Conservation (phyloP, 2,329 filamentous ascomycete species). For the Ampelomyces quisqualis region DNA sequence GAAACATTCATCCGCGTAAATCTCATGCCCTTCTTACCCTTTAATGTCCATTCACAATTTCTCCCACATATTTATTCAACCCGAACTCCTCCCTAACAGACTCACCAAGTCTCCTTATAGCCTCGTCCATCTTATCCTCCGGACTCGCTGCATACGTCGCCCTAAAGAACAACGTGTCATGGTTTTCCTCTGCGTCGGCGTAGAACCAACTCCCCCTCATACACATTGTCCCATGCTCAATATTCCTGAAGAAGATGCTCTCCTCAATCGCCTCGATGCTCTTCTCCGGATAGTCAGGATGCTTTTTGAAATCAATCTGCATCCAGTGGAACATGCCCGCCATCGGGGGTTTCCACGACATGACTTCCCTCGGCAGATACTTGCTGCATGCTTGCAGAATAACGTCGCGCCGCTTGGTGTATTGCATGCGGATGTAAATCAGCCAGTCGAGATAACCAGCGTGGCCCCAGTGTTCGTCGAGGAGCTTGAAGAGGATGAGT, state of each 20-base stretch:
- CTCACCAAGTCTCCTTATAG: conserved; percentile 65
- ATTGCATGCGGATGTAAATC: conserved; percentile 75
- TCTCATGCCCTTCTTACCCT: no score
- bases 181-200: conserved; percentile 63
- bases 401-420: conserved; percentile 74
- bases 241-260: conserved; percentile 75
- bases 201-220: conserved; percentile 90
- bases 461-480: conserved; percentile 95
- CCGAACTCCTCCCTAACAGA: conserved; percentile 67
- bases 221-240: conserved; percentile 75
- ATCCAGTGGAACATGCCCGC: conserved; percentile 98
- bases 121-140: conserved; percentile 52
- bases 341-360: conserved; percentile 74
- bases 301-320: conserved; percentile 64
- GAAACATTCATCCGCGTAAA: no score
- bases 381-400: conserved; percentile 79
- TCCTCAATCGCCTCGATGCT: conserved; percentile 71
- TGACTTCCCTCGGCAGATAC: conserved; percentile 70
- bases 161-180: conserved; percentile 76
- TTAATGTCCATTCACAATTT: no score
- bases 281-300: conserved; percentile 58
- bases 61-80: conserved; percentile 41
- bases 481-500: conserved; percentile 78
- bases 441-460: conserved; percentile 87
- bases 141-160: conserved; percentile 83